Evolutionary conservation across 441 rosid species (phyloP).

Genomic region (Mallotus japonicus): DNA sequence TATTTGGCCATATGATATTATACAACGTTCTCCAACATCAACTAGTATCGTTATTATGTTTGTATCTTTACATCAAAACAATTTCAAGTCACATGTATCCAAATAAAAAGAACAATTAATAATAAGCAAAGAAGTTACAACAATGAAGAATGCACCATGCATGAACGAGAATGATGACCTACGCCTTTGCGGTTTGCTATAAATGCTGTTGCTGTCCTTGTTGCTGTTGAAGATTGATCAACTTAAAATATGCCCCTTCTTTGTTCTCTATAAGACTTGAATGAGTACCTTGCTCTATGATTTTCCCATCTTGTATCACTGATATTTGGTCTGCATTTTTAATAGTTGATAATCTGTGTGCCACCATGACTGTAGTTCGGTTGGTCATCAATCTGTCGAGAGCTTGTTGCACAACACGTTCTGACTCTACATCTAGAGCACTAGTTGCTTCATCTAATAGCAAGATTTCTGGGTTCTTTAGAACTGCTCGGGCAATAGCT

Average conservation of each 20-base stretch:
- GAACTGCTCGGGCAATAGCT: conserved; percentile 84
- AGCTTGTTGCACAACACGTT: conserved; percentile 83
- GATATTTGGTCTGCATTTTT: conserved; percentile 79
- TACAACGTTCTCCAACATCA: too few relatives aligned
- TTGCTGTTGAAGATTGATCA: conserved; percentile 76
- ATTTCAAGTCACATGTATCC: not conserved
- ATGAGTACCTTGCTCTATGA: conserved; percentile 83
- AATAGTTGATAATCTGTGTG: conserved; percentile 85
- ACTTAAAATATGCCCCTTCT: conserved; percentile 76
- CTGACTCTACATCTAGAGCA: conserved; percentile 79
- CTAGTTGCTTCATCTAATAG: conserved; percentile 90
- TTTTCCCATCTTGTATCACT: conserved; percentile 68
- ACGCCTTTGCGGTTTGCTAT: not conserved
- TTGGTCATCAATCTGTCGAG: conserved; percentile 72
- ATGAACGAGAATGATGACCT: not conserved
- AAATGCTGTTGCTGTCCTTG: conserved; percentile 35
- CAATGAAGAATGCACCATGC: not conserved
- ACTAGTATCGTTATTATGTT: too few relatives aligned
- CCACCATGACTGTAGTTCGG: conserved; percentile 88
- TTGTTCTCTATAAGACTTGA: conserved; percentile 55
- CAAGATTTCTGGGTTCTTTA: conserved; percentile 78
- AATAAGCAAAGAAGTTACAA: not conserved
- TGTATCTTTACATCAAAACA: too few relatives aligned
- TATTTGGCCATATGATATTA: too few relatives aligned
- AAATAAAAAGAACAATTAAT: not conserved